phyloP scores from a whole-genome alignment of 257 asterid genomes.

The Ajuga chamaepitys region DNA sequence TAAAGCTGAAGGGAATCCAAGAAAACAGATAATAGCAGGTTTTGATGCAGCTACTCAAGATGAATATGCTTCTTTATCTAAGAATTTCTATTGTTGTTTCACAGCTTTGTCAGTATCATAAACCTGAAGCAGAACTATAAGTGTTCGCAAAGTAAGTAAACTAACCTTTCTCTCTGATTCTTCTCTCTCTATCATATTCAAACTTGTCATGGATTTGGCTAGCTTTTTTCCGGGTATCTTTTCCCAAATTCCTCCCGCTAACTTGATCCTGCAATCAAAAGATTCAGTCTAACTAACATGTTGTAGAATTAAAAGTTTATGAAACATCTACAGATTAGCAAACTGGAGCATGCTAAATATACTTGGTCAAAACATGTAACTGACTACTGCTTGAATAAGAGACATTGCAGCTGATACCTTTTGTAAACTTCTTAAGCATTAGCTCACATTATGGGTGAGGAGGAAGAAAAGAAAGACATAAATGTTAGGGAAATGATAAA shows the following conservation, averaged over 20 bases:
- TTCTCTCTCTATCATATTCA: slow-evolving; percentile 86
- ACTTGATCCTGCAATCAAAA: slow-evolving; percentile 49
- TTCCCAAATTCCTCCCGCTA: slow-evolving; percentile 35
- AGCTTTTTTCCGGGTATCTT: slow-evolving; percentile 56
- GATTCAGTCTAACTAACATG: slow-evolving; percentile 10
- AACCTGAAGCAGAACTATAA: slow-evolving; percentile 9
- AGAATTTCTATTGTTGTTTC: not conserved
- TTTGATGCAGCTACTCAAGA: too few relatives aligned
- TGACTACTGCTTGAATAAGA: slow-evolving; percentile 1
- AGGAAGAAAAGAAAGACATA: not conserved
- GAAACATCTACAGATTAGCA: not conserved
- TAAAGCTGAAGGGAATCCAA: too few relatives aligned
- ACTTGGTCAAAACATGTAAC: not conserved
- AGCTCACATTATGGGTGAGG: not conserved
- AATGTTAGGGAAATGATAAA: not conserved
- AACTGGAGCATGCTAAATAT: not conserved
- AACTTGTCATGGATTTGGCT: slow-evolving; percentile 81
- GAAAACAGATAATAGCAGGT: too few relatives aligned
- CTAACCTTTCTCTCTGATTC: slow-evolving; percentile 86
- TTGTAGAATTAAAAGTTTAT: not conserved
- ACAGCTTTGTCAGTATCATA: not conserved
- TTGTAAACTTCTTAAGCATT: not conserved
- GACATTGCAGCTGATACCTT: not conserved
- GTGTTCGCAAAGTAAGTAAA: too few relatives aligned
- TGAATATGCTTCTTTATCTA: too few relatives aligned